These are phyloP conservation scores for Cubamyces lactineus DNA, from an alignment of 768 basidiomycete genomes.

Conservation along the genomic window DNA sequence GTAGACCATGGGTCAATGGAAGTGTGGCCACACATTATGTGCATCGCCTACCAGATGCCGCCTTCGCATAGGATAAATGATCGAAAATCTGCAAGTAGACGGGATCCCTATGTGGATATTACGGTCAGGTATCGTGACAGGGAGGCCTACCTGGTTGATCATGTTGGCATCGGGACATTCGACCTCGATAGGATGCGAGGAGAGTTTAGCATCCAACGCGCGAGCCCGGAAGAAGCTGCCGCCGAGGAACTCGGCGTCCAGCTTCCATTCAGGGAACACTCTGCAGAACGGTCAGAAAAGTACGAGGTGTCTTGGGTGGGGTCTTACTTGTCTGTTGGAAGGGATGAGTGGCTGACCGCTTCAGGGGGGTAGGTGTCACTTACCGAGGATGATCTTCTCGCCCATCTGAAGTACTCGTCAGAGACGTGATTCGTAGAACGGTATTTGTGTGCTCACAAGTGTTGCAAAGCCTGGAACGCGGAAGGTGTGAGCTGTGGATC, in stretches of 20 bases:
- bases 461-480: conserved; percentile 73
- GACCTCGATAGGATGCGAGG: conserved; percentile 95
- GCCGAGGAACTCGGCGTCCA: conserved; percentile 79
- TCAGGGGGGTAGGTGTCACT: conserved; percentile 26
- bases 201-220: conserved; percentile 81
- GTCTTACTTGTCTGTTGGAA: conserved; percentile 50
- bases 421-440: no score
- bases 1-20: no score
- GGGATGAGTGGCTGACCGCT: conserved; percentile 8
- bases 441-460: conserved; percentile 43
- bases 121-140: no score
- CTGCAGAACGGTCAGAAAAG: conserved; percentile 36
- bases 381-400: conserved; percentile 81
- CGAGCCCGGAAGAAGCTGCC: conserved; percentile 75
- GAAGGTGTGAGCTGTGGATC: no score
- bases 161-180: conserved; percentile 86
- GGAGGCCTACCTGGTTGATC: conserved; percentile 64
- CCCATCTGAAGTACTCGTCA: conserved; percentile 59
- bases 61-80: conserved; percentile 84
- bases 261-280: conserved; percentile 87
- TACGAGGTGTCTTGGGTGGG: not conserved
- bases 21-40: not conserved
- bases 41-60: conserved; percentile 60
- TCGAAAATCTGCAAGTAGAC: conserved; percentile 76
- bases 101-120: not conserved